Base-by-base conservation (phyloP, 805 yeast genomes). In the Candida mattraensis region DNA sequence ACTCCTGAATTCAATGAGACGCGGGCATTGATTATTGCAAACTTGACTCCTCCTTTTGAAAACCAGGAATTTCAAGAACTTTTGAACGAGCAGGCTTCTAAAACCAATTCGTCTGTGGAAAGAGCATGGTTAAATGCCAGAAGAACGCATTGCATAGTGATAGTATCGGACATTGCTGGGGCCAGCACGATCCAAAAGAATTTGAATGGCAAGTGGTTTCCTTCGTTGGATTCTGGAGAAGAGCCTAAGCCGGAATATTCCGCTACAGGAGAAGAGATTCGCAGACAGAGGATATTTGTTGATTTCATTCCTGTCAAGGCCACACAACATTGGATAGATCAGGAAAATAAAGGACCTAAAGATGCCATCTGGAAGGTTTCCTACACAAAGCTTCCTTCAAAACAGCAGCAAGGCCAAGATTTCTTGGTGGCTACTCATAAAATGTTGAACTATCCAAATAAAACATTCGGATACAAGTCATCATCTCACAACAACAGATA, bases 231-330 rank as follows among this genome's bases (percentile, higher is more conserved):
- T 3, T 8, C 34, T 7, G 35, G 28, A 24, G 35, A 37, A 32
- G 51, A 47, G 20, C 29, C 37, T 1, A 47, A 46, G 5, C 58
- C 52, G 24, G 47, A 42, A 15, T 58, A 50, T 24, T 47, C 63
- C 10, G 36, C 27, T 13, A 24, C 28, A 15, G 47, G 39, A 8
- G 53, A 44, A 16, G 45, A 48, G 13, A 38, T 45, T 18, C 21
- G 29, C 8, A 48, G 63, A 42, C 52, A 48, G 30, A 55, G 56
- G 7, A 39, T 69, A 22, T 69, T 50, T 45, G 62, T 67, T 26
- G 75, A 70, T 43, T 70, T 52, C 44, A 61, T 70, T 25, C 74
- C 74, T 0, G 72, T 67, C 15, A 64, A 66, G 42, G 72, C 71
- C 12, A 58, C 68, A 3, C 65, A 64, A 36, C 60, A 58, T 26